Conservation (phyloP, 345 rosid genomes). For the Anacardium occidentale region DNA sequence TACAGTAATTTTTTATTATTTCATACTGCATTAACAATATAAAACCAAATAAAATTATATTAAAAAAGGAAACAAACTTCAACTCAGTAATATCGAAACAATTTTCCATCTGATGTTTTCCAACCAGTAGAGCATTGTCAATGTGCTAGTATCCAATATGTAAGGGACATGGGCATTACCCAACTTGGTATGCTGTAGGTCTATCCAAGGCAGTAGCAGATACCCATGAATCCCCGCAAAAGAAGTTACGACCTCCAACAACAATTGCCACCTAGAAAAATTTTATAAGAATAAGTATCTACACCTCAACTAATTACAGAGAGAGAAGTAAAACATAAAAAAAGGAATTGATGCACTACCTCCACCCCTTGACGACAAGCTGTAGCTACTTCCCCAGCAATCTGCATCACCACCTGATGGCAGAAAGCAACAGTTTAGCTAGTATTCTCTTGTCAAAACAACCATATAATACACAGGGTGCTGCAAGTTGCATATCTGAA, state of each 20-base stretch:
- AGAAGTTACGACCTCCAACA: constrained; percentile 49
- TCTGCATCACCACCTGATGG: constrained; percentile 44
- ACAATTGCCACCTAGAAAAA: constrained; percentile 45
- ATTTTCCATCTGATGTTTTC: neutral
- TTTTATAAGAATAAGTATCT: neutral
- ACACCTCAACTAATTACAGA: neutral
- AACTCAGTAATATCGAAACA: neutral
- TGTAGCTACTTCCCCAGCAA: constrained; percentile 45
- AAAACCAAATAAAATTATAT: neutral
- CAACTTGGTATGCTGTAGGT: constrained; percentile 45
- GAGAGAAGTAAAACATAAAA: neutral
- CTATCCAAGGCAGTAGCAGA: constrained; percentile 47
- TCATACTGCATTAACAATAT: neutral
- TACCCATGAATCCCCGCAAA: constrained; percentile 50
- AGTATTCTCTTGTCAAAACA: neutral
- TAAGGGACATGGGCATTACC: constrained; percentile 26
- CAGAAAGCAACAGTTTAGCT: neutral
- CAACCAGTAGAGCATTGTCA: constrained; percentile 1
- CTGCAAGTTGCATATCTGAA: neutral
- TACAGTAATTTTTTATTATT: neutral
- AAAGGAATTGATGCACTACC: constrained; percentile 24
- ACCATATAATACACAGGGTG: neutral
- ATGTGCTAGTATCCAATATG: neutral
- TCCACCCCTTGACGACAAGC: constrained; percentile 43
- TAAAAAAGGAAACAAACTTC: neutral